Conservation (phyloP, 768 basidiomycete species). For the Pleurotus salmoneostramineus region DNA sequence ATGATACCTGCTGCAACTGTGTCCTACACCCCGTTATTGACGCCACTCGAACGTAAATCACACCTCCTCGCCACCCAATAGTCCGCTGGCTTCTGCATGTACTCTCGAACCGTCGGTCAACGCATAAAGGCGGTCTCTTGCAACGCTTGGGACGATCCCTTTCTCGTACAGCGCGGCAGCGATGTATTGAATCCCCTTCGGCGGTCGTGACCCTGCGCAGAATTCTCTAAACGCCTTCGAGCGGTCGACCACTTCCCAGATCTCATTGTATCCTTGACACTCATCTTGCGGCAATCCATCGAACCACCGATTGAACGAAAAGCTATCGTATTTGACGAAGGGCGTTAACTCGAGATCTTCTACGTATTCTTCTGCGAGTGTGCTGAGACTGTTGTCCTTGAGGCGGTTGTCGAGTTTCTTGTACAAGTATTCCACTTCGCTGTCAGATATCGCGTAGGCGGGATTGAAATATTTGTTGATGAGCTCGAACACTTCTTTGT, state of each 20-base stretch:
- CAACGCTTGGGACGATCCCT: background rate
- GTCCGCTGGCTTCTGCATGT: background rate
- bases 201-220: background rate
- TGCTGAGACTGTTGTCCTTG: background rate
- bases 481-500: conserved; percentile 1
- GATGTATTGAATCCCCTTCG: background rate
- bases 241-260: background rate
- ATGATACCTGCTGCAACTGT: background rate
- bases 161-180: background rate
- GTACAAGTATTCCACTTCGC: background rate
- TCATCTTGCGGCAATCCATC: background rate
- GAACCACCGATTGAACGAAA: background rate
- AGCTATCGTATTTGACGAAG: background rate
- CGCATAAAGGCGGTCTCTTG: background rate
- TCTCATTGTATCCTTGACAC: background rate
- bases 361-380: conserved; percentile 2
- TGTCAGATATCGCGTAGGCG: background rate
- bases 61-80: background rate
- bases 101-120: background rate
- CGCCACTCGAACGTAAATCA: background rate
- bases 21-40: background rate
- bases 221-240: conserved; percentile 2
- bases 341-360: conserved; percentile 2
- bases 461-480: conserved; percentile 8
- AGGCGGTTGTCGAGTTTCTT: conserved; percentile 2